Evolutionary conservation across 2,329 filamentous ascomycete species (phyloP), one percentile per base, ranked within the genome.

Genomic region (Didymellaceae sp.): DNA sequence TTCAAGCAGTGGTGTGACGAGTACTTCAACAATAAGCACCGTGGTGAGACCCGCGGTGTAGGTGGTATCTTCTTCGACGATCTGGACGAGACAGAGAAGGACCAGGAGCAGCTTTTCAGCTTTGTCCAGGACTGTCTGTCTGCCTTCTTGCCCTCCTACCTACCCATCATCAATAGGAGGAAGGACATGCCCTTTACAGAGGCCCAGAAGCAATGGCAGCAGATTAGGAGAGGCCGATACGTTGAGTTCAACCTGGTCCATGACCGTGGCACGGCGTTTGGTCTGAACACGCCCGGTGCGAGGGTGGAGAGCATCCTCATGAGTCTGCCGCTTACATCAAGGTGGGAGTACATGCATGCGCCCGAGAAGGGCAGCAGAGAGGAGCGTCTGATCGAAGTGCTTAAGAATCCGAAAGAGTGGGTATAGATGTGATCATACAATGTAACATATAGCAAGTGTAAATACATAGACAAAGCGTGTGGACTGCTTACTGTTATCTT

Each of bases 41-140:
- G 94, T 37, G 84, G 84, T 52, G 94, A 99, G 77, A 81, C 85
- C 37, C 88, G 94, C 39, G 94, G 94, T 48, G 78, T 99, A 25
- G 94, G 94, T 44, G 94, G 94, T 45, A 97, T 99, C 74, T 99
- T 99, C 83, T 99, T 99, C 68, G 94, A 99, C 74, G 94, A 99
- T 72, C 81, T 99, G 11, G 94, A 99, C 72, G 89, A 89, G 65
- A 83, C 84, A 1, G 89, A 93, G 65, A 90, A 91, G 54, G 90
- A 94, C 66, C 87, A 90, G 62, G 92, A 97, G 71, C 90, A 91
- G 60, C 83, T 92, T 0, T 97, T 99, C 71, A 85, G 89, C 13
- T 97, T 97, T 63, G 84, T 92, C 45, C 89, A 92, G 68, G 90
- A 92, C 68, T 90, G 89, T 65, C 80, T 97, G 48, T 85, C 86